Percentiles rank a stretch among this genome's conserved stretches.
These are phyloP conservation scores for Dipteronia sinensis DNA, from an alignment of 345 rosid genomes.

Conservation along the genomic window DNA sequence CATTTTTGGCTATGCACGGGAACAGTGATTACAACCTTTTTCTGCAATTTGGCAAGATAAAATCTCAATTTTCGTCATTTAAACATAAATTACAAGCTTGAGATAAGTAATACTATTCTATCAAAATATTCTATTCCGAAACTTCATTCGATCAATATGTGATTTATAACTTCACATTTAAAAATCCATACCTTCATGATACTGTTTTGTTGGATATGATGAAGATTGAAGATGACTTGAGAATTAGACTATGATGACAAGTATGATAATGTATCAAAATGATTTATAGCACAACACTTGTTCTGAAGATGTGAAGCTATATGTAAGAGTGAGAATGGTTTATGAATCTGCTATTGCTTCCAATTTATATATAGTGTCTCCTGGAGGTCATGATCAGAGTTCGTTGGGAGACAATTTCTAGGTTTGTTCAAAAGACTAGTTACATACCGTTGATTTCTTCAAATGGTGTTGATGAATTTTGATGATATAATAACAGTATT, in stretches of 20 bases:
- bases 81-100: too few relatives aligned
- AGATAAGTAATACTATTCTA: too few relatives aligned
- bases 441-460: too few relatives aligned
- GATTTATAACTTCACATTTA: too few relatives aligned
- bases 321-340: neutral
- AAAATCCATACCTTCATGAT: neutral
- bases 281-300: neutral
- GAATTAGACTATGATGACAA: neutral
- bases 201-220: neutral
- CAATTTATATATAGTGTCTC: neutral
- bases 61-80: neutral
- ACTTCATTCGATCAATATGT: too few relatives aligned
- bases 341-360: too few relatives aligned
- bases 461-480: too few relatives aligned
- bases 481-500: too few relatives aligned
- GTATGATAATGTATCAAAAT: neutral
- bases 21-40: constrained; percentile 34
- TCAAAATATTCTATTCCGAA: too few relatives aligned
- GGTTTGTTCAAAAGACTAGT: too few relatives aligned
- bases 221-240: neutral
- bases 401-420: neutral
- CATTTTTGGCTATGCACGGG: constrained; percentile 8
- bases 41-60: constrained; percentile 3
- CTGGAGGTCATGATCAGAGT: neutral
- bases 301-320: neutral